Percentiles rank a stretch among this genome's conserved stretches.
Evolutionary conservation across 2,329 filamentous ascomycete species (phyloP).

Genomic region (Magnaporthiopsis incrustans): DNA sequence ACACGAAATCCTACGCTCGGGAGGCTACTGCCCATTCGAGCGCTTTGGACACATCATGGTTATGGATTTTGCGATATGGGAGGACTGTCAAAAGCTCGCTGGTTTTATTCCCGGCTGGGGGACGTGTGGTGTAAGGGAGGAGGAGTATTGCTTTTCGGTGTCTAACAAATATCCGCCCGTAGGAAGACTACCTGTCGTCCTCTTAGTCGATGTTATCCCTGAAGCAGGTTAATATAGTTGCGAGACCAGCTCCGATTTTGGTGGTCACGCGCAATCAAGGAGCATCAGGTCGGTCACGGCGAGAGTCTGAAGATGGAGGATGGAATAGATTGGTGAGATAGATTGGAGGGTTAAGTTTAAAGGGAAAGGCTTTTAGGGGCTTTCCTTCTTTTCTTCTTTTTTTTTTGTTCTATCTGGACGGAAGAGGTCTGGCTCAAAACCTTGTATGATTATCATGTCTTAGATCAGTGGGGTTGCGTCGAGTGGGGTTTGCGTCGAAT

Average conservation of each 20-base stretch:
- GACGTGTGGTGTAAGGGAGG: not conserved
- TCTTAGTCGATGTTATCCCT: not conserved
- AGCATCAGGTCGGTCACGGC: not conserved
- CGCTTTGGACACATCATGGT: constrained; percentile 31
- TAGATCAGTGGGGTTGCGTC: not conserved
- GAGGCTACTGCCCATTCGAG: constrained; percentile 27
- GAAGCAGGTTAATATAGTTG: constrained; percentile 4
- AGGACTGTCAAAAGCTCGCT: constrained; percentile 2
- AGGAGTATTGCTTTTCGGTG: constrained; percentile 1
- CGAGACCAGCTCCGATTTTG: constrained; percentile 4
- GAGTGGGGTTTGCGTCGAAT: not conserved
- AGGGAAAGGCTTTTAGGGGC: not conserved
- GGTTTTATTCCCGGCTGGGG: not conserved
- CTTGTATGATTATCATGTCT: not conserved
- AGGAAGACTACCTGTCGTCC: not conserved
- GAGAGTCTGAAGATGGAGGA: not conserved
- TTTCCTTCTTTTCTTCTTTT: not conserved
- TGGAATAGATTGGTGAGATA: not conserved
- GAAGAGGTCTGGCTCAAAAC: not conserved
- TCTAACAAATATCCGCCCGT: not conserved
- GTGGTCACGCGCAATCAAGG: not conserved
- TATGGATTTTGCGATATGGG: constrained; percentile 28
- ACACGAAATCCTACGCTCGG: constrained; percentile 30
- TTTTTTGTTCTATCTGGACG: not conserved
- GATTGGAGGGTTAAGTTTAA: not conserved